Conservation (phyloP, 257 asterid genomes). For the Handroanthus guayacan region DNA sequence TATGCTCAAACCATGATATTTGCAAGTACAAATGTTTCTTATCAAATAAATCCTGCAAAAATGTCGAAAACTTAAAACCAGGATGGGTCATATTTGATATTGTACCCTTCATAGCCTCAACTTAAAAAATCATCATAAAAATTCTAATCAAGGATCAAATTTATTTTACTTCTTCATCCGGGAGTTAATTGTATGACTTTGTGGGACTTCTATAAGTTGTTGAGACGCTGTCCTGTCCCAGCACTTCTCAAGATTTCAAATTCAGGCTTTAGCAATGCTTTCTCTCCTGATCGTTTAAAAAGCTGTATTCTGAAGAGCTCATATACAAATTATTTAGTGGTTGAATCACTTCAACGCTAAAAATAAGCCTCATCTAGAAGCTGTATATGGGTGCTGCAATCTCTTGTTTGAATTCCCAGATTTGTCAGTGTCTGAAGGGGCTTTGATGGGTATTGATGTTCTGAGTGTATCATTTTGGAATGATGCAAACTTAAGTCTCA, state of each 20-base stretch:
- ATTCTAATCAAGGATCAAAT: background rate
- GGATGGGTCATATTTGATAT: background rate
- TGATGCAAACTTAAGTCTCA: conserved; percentile 68
- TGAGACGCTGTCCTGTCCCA: conserved; percentile 2
- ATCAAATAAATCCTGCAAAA: background rate
- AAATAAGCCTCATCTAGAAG: conserved; percentile 52
- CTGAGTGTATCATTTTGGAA: conserved; percentile 45
- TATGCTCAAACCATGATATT: background rate
- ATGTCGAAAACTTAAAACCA: background rate
- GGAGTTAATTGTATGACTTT: background rate
- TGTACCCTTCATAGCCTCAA: background rate
- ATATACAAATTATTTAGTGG: conserved; percentile 8
- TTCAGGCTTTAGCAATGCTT: background rate
- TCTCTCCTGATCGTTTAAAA: conserved; percentile 20
- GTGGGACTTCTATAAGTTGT: background rate
- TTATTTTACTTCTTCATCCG: background rate
- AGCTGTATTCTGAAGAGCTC: background rate
- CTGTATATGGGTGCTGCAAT: conserved; percentile 49
- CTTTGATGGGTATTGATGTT: conserved; percentile 47
- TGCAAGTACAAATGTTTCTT: background rate
- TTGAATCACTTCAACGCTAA: conserved; percentile 6
- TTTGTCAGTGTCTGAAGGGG: conserved; percentile 47
- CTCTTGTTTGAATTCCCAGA: conserved; percentile 41
- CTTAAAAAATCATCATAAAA: background rate
- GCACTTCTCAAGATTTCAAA: background rate